These are phyloP conservation scores for Aspergillus panamensis DNA, from an alignment of 495 filamentous ascomycete species.

Conservation along the genomic window DNA sequence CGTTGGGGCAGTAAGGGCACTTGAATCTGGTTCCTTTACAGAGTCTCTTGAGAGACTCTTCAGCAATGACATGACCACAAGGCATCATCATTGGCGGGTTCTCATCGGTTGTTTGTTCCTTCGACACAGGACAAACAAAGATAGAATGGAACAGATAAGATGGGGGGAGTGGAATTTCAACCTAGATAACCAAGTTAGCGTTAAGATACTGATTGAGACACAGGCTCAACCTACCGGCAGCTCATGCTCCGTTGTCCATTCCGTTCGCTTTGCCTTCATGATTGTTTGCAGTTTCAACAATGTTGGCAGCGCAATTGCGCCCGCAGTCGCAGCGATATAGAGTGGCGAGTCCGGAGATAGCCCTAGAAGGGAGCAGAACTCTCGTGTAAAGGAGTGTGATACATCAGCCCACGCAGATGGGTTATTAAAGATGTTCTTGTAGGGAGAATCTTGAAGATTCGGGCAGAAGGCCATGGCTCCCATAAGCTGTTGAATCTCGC, in stretches of 20 bases:
- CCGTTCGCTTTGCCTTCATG: constrained; percentile 81
- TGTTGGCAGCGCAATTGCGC: constrained; percentile 82
- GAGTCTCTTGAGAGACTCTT: constrained; percentile 72
- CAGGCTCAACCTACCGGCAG: constrained; percentile 57
- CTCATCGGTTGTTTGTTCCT: constrained; percentile 87
- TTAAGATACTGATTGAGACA: not conserved
- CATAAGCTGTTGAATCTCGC: constrained; percentile 73
- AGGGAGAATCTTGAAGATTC: constrained; percentile 68
- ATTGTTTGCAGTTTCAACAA: constrained; percentile 77
- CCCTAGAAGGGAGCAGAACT: constrained; percentile 91
- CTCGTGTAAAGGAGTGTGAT: constrained; percentile 77
- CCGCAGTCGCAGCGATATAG: constrained; percentile 86
- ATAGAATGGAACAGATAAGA: constrained; percentile 92
- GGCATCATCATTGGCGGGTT: constrained; percentile 99
- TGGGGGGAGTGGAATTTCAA: constrained; percentile 84
- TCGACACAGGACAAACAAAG: constrained; percentile 95
- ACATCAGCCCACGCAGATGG: constrained; percentile 74
- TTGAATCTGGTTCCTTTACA: constrained; percentile 82
- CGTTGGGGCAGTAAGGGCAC: constrained; percentile 92
- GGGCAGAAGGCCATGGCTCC: constrained; percentile 72
- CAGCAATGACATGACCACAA: constrained; percentile 90
- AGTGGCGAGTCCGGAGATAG: constrained; percentile 85
- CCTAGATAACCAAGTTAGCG: constrained; percentile 36
- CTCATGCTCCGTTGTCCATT: constrained; percentile 91
- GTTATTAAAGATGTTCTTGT: constrained; percentile 69